Evolutionary conservation across 345 rosid genomes (phyloP).

Genomic region (Acer saccharum): DNA sequence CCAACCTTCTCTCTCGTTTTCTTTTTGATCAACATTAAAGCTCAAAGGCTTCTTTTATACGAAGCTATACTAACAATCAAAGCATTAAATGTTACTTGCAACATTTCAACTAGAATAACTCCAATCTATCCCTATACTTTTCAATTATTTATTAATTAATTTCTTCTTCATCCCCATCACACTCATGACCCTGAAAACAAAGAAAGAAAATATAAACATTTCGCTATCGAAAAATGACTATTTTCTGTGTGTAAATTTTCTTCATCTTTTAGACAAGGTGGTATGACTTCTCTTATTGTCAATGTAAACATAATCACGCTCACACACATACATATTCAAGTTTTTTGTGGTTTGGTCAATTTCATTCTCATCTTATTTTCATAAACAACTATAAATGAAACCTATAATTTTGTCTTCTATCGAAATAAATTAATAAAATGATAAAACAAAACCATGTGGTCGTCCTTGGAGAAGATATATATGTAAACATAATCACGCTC

Average conservation of each 20-base stretch:
- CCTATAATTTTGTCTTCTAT: no score
- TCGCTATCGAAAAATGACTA: neutral
- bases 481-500: no score
- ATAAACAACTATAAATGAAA: no score
- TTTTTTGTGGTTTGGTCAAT: neutral
- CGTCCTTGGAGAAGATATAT: no score
- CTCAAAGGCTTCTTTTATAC: neutral
- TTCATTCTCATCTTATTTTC: neutral
- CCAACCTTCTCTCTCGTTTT: neutral
- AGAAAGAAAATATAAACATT: neutral
- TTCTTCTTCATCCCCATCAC: neutral
- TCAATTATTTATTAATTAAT: neutral
- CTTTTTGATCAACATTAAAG: slow-evolving; percentile 2
- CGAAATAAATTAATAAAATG: no score
- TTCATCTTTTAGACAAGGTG: no score
- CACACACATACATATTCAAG: neutral
- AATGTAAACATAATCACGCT: neutral
- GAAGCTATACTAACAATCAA: slow-evolving; percentile 11
- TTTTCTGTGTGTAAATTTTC: no score
- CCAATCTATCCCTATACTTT: neutral
- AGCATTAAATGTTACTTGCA: slow-evolving; percentile 20
- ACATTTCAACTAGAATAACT: slow-evolving; percentile 11
- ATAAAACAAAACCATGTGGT: fast-evolving
- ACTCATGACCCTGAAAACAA: neutral
- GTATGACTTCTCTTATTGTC: neutral